phyloP scores from a whole-genome alignment of 768 basidiomycete genomes.

The Suillus subalutaceus region DNA sequence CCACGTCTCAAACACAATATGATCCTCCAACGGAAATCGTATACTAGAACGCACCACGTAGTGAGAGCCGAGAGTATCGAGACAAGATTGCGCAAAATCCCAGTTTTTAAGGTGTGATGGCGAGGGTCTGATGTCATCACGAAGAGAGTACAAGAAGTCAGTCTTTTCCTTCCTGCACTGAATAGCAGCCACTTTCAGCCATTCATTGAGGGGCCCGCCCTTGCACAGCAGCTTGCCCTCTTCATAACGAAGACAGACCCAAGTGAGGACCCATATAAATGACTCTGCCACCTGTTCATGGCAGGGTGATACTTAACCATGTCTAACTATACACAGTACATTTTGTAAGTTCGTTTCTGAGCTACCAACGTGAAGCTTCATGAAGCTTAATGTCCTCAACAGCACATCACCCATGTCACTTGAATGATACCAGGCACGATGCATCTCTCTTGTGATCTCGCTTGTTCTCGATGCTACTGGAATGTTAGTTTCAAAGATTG shows the following conservation, averaged over 20 bases:
- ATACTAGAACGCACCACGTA: background rate
- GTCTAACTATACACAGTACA: too few species aligned
- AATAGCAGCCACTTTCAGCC: background rate
- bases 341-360: too few species aligned
- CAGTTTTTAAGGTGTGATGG: background rate
- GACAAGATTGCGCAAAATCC: background rate
- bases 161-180: background rate
- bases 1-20: background rate
- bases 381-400: too few species aligned
- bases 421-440: too few species aligned
- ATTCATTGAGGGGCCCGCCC: background rate
- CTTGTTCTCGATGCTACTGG: too few species aligned
- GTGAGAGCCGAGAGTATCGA: background rate
- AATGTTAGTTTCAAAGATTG: too few species aligned
- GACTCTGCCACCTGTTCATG: background rate
- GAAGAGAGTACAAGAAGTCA: background rate
- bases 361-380: too few species aligned
- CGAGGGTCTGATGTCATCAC: too few species aligned
- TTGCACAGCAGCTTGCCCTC: background rate
- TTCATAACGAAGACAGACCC: slow-evolving; percentile 1
- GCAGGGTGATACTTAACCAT: too few species aligned
- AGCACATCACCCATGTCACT: too few species aligned
- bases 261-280: slow-evolving; percentile 4
- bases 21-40: background rate
- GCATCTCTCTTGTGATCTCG: too few species aligned